A percentile compares a stretch with the other conserved stretches of the same genome.
Conservation (phyloP, 192 early-diverging fungal species). For the Coemansia sp. region DNA sequence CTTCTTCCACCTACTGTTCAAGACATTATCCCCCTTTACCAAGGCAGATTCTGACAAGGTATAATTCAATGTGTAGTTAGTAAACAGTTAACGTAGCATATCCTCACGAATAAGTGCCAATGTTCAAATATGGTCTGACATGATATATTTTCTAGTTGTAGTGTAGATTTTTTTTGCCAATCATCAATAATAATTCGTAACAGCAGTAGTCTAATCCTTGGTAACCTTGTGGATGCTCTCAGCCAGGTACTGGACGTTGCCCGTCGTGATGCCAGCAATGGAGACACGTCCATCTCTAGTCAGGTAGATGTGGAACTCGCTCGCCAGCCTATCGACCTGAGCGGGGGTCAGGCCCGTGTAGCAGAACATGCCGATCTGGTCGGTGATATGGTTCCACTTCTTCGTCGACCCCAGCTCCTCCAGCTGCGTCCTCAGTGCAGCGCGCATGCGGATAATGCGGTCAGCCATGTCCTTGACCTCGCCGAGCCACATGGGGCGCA, state of each 20-base stretch:
- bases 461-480: conserved; percentile 98
- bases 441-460: conserved; percentile 94
- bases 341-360: conserved; percentile 88
- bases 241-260: conserved; percentile 95
- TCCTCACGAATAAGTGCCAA: too few relatives aligned
- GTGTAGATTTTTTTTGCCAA: too few relatives aligned
- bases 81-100: too few relatives aligned
- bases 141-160: too few relatives aligned
- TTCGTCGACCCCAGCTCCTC: conserved; percentile 77
- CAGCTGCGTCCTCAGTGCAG: conserved; percentile 71
- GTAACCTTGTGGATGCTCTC: conserved; percentile 94
- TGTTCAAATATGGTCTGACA: too few relatives aligned
- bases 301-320: conserved; percentile 89
- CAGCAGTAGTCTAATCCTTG: conserved; percentile 54
- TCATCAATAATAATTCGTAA: too few relatives aligned
- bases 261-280: conserved; percentile 90
- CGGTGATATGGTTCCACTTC: conserved; percentile 90
- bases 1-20: too few relatives aligned
- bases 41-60: too few relatives aligned
- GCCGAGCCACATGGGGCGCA: conserved; percentile 81
- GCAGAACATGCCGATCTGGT: conserved; percentile 99
- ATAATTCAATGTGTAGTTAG: too few relatives aligned
- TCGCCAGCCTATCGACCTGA: conserved; percentile 82
- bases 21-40: too few relatives aligned
- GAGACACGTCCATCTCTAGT: conserved; percentile 97